Evolutionary conservation across 768 basidiomycete genomes (phyloP).

Genomic region (Ramaria sp.): DNA sequence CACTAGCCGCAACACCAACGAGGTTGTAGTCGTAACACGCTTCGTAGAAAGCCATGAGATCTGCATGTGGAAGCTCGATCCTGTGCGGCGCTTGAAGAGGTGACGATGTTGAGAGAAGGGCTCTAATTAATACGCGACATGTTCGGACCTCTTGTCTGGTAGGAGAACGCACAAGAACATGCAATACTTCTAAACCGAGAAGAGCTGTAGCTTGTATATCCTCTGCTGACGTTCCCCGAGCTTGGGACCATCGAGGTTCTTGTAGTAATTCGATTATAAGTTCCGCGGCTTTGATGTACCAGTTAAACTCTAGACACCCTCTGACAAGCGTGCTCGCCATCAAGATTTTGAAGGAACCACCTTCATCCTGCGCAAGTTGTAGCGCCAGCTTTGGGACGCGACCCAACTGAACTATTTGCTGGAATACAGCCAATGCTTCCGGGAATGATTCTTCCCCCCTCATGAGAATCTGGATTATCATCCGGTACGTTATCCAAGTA

Average conservation of each 20-base stretch:
- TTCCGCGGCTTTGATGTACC: background rate
- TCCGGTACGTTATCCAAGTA: background rate
- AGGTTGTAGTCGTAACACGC: slow-evolving; percentile 22
- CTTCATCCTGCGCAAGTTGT: background rate
- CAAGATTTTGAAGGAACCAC: slow-evolving; percentile 2
- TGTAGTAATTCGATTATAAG: background rate
- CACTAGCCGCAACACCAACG: slow-evolving; percentile 25
- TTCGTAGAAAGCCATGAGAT: slow-evolving; percentile 38
- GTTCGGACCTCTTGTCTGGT: slow-evolving; percentile 23
- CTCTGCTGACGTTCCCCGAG: background rate
- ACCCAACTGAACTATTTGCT: background rate
- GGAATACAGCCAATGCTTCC: background rate
- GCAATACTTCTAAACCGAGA: slow-evolving; percentile 3
- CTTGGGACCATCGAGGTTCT: slow-evolving; percentile 5
- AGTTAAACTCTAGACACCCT: background rate
- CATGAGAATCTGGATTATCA: slow-evolving; percentile 6
- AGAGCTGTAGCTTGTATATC: background rate
- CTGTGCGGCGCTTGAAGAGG: slow-evolving; percentile 8
- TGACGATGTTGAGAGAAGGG: slow-evolving; percentile 21
- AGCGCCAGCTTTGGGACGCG: background rate
- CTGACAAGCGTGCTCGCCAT: background rate
- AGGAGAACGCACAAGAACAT: background rate
- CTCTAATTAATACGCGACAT: slow-evolving; percentile 31
- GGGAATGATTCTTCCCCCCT: background rate
- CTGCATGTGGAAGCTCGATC: slow-evolving; percentile 28